Evolutionary conservation across 495 filamentous ascomycete species (phyloP), one percentile per base, ranked within the genome.

Genomic region (Penicillium alfredii): DNA sequence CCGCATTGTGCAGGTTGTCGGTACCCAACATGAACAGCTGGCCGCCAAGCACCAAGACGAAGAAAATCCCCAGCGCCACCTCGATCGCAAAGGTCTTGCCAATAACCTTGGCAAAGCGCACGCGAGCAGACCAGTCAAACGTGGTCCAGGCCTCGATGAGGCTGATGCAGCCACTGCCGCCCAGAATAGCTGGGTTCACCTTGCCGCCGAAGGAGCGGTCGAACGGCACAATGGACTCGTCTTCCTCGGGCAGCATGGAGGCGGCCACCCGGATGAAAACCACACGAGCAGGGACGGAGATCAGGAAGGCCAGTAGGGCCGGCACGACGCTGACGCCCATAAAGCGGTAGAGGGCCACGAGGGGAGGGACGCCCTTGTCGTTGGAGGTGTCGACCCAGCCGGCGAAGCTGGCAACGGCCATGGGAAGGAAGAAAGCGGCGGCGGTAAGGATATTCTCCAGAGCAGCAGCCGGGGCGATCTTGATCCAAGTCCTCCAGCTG

Each of bases 151-250:
- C 86, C 45, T 87, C 82, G 18, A 72, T 54, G 54, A 89, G 71
- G 28, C 75, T 74, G 35, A 84, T 68, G 43, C 69, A 73, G 48
- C 83, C 81, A 53, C 72, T 75, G 35, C 84, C 86, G 40, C 78
- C 81, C 5, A 86, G 63, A 28, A 83, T 71, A 13, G 72, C 74
- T 13, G 80, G 73, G 17, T 60, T 53, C 12, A 77, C 69, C 47
- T 74, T 76, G 9, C 76, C 69, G 24, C 69, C 76, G 41, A 85
- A 85, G 30, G 69, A 75, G 31, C 80, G 75, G 61, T 88, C 84
- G 35, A 87, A 86, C n/a, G 79, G 76, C 29, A 88, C 78, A 40
- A 88, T 84, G 3, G 77, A 71, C 56, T 87, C 78, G 30, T 84
- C 63, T 16, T 75, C 69, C 38, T 85, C 80, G 0, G 80, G 68